Base-by-base conservation (phyloP, 768 basidiomycete genomes). In the Amanita rimosa region DNA sequence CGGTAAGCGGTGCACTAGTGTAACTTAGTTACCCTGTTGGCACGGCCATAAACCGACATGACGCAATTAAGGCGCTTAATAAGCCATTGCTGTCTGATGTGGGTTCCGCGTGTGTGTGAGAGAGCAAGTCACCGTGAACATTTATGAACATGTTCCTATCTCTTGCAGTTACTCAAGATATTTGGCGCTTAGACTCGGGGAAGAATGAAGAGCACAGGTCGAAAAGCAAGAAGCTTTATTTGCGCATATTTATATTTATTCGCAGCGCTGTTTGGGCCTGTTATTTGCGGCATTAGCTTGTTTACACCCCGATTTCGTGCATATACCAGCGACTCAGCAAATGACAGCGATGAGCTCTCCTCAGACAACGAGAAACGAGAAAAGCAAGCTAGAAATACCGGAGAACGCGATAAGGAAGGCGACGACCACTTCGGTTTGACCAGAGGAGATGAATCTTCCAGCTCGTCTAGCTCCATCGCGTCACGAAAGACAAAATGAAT, bases 241-340 rank as follows among this genome's bases (percentile, higher is more conserved):
- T 27, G 27, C 3, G 8, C n/a, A n/a, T n/a, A n/a, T n/a, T n/a
- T 27, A 9, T 27, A 26, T 26, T 26, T 9, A 27, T 27, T 27
- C 27, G 27, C 27, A 29, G 43, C 43, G 29, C 16, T 45, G 4
- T 35, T 33, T 35, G 44, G 9, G 4, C 6, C 27, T 27, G 27
- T 27, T 9, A 9, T 8, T 36, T 22, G 5, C 21, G 33, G 27
- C 19, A 13, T 42, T 27, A 31, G 19, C 29, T 49, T 49, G 48
- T 49, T 49, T 49, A 40, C 17, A 5, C 22, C 81, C 51, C 79
- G 83, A 46, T 86, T 85, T 67, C 74, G 76, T 49, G 83, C 83
- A 26, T 74, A 75, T 59, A 66, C 69, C 14, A 79, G 75, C 62
- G 81, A 79, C 60, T 76, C 76, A 59, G 73, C 76, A 59, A 73